A percentile compares a stretch with the other conserved stretches of the same genome.
Evolutionary conservation across 1,139 yeast species (phyloP).

Genomic region (Chernovozyma sophiae-reginae): DNA sequence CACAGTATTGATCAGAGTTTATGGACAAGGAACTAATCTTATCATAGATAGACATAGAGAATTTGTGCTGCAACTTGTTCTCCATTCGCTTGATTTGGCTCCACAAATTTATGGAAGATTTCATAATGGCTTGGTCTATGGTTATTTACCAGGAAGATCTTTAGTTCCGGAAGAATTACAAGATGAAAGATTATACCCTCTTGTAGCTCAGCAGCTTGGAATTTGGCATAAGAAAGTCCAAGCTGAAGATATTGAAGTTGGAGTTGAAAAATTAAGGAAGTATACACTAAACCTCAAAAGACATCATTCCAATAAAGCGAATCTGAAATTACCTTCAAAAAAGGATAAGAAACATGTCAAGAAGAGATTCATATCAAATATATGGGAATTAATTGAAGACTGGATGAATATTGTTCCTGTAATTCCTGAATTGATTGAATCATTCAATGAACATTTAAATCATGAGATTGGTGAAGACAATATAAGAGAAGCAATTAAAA

Average conservation of each 20-base stretch:
- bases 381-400: constrained; percentile 58
- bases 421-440: constrained; percentile 36
- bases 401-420: constrained; percentile 64
- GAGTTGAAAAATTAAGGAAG: constrained; percentile 43
- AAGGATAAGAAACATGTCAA: constrained; percentile 2
- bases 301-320: neutral
- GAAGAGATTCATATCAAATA: constrained; percentile 36
- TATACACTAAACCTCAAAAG: constrained; percentile 21
- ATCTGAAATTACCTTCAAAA: neutral
- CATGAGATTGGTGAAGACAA: constrained; percentile 17
- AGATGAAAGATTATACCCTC: constrained; percentile 43
- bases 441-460: constrained; percentile 33
- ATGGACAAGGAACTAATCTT: constrained; percentile 70
- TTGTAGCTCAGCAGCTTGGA: constrained; percentile 66
- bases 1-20: constrained; percentile 61
- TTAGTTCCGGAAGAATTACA: constrained; percentile 55
- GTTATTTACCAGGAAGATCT: constrained; percentile 64
- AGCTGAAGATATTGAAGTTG: constrained; percentile 44
- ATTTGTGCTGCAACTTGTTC: constrained; percentile 63
- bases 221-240: constrained; percentile 61
- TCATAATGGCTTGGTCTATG: constrained; percentile 72
- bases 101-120: constrained; percentile 68
- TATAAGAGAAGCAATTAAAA: constrained; percentile 33
- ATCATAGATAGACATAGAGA: constrained; percentile 77
- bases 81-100: constrained; percentile 60